Evolutionary conservation across 169 alveolate genomes (phyloP), one percentile per base, ranked within the genome.

Genomic region (Babesia gibsoni): DNA sequence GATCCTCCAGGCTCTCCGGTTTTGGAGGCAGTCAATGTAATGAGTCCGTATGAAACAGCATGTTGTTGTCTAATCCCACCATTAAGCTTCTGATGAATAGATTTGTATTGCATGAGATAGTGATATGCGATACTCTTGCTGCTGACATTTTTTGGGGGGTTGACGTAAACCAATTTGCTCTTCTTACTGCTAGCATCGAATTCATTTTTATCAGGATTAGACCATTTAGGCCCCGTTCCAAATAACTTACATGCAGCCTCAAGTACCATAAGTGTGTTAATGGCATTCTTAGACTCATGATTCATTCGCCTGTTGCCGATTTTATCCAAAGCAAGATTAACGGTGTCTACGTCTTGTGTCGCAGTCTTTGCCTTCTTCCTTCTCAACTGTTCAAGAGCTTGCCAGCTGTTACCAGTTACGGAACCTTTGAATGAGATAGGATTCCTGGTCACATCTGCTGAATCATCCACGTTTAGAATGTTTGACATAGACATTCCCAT

Each of bases 211-310:
- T 78, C 66, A 3, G 87, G 87, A 37, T 78, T 78, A 0, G 70
- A 67, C 87, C 87, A 78, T 54, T 78, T 78, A 2, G 87, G 87
- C 35, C 87, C 87, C 18, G 33, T 68, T 5, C 87, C 87, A 46
- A 45, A 78, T 3, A 78, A 35, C 30, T 67, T 78, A 25, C 87
- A 54, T 0, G 87, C 83, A n/a, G 87, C 81, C 35, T 78, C 87
- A 37, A 78, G 77, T 25, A 78, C 82, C n/a, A 57, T 25, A 10
- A 78, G 18, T 3, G 81, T 78, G 35, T 58, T 37, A 27, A 46
- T 36, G 20, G 82, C 87, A 22, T 67, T 78, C 35, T 78, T 78
- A 6, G 22, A 33, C 20, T 12, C 77, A 50, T 64, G 16, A 25
- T 57, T 67, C 23, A 45, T 33, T 32, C 64, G 37, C 50, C 58